Evolutionary conservation across 257 asterid genomes (phyloP).

Genomic region (Coffea canephora): DNA sequence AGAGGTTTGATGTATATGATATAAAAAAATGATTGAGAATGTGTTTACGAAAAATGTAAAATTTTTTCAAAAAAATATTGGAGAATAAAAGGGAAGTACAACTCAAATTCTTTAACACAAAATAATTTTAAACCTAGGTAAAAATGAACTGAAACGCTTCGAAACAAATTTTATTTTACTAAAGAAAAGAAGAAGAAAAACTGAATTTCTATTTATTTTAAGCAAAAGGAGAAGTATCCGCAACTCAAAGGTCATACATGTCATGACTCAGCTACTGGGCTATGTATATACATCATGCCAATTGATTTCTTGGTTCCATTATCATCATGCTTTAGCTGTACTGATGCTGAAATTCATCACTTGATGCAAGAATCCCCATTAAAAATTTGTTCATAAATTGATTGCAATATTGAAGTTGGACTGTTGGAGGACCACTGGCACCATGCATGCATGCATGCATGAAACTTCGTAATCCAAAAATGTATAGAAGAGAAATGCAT

Average conservation of each 20-base stretch:
- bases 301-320: not conserved
- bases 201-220: not conserved
- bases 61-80: too few species aligned
- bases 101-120: not conserved
- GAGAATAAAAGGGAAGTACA: too few species aligned
- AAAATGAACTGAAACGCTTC: not conserved
- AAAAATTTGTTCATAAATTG: not conserved
- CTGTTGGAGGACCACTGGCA: conserved; percentile 11
- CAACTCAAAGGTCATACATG: not conserved
- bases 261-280: not conserved
- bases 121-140: not conserved
- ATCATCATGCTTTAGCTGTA: not conserved
- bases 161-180: not conserved
- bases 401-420: not conserved
- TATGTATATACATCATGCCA: not conserved
- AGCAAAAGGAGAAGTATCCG: not conserved
- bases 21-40: too few species aligned
- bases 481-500: not conserved
- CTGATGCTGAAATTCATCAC: not conserved
- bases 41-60: too few species aligned
- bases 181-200: not conserved
- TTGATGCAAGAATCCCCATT: conserved; percentile 5
- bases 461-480: not conserved
- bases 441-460: not conserved
- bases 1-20: too few species aligned